A percentile compares a stretch with the other conserved stretches of the same genome.
Conservation (phyloP, 2,329 filamentous ascomycete genomes). For the Pseudogymnoascus sp. region DNA sequence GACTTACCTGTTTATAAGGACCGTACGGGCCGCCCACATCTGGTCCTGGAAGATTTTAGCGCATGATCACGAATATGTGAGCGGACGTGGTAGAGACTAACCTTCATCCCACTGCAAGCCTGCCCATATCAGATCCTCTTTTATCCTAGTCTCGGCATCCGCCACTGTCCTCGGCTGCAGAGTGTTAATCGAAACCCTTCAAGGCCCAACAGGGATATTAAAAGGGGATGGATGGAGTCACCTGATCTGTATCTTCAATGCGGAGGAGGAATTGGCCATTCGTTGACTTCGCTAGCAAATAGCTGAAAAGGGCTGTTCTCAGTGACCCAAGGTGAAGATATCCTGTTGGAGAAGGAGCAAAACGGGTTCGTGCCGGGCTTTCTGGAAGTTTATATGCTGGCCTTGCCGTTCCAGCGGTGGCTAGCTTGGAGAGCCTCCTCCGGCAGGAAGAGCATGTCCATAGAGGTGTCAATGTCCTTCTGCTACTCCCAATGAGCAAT, state of each 20-base stretch:
- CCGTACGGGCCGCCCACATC: conserved; percentile 72
- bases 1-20: conserved; percentile 70
- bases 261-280: conserved; percentile 84
- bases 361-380: conserved; percentile 66
- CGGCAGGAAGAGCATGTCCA: conserved; percentile 23
- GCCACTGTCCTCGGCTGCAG: conserved; percentile 67
- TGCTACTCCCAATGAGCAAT: conserved; percentile 16
- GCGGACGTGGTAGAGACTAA: conserved; percentile 24
- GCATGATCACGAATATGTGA: background rate
- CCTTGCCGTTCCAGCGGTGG: conserved; percentile 8
- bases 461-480: conserved; percentile 13
- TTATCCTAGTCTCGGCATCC: conserved; percentile 70
- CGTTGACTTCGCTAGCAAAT: conserved; percentile 78
- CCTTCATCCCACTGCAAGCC: conserved; percentile 92
- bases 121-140: conserved; percentile 77
- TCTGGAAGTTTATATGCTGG: conserved; percentile 32
- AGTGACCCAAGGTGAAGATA: conserved; percentile 88
- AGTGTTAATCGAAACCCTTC: conserved; percentile 20
- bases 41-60: conserved; percentile 48
- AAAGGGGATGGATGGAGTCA: conserved; percentile 29
- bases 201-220: conserved; percentile 1
- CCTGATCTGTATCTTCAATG: conserved; percentile 92
- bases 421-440: conserved; percentile 3
- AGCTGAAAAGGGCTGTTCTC: conserved; percentile 92
- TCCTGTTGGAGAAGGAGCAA: conserved; percentile 92